Evolutionary conservation across 371 early-diverging fungal genomes (phyloP).

Genomic region (Mucor circinelloides): DNA sequence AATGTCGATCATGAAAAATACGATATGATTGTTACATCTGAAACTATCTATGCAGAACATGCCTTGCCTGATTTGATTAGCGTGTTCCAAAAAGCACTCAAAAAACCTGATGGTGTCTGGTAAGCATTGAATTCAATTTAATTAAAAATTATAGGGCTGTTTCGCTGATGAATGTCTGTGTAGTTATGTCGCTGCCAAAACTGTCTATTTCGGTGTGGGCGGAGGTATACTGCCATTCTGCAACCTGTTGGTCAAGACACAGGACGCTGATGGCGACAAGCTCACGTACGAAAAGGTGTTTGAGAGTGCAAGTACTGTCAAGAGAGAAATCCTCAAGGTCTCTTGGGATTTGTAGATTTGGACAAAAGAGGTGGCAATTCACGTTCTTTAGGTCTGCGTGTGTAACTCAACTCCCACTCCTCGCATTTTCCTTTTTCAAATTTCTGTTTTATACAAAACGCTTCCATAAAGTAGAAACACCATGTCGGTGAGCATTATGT

Average conservation of each 20-base stretch:
- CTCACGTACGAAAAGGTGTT: conserved; percentile 63
- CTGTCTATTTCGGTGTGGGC: conserved; percentile 90
- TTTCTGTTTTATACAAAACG: conserved; percentile 1
- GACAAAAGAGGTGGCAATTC: conserved; percentile 5
- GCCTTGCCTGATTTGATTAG: conserved; percentile 61
- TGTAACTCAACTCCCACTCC: background rate
- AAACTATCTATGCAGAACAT: conserved; percentile 87
- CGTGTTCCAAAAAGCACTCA: conserved; percentile 66
- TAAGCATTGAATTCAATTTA: conserved; percentile 41
- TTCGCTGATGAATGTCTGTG: background rate
- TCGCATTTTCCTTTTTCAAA: background rate
- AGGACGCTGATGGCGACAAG: conserved; percentile 58
- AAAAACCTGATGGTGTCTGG: conserved; percentile 69
- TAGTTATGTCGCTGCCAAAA: conserved; percentile 90
- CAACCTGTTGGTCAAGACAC: conserved; percentile 37
- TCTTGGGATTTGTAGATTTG: conserved; percentile 48
- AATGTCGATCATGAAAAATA: conserved; percentile 59
- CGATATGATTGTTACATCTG: conserved; percentile 90
- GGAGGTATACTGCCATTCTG: conserved; percentile 78
- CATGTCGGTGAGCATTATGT: background rate
- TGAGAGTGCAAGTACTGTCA: conserved; percentile 69
- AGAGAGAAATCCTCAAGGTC: conserved; percentile 80
- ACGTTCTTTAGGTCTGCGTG: background rate
- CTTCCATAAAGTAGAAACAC: background rate
- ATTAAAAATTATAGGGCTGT: background rate